A percentile compares a stretch with the other conserved stretches of the same genome.
Evolutionary conservation across 2,329 filamentous ascomycete species (phyloP).

Genomic region (Tolypocladium capitatum): DNA sequence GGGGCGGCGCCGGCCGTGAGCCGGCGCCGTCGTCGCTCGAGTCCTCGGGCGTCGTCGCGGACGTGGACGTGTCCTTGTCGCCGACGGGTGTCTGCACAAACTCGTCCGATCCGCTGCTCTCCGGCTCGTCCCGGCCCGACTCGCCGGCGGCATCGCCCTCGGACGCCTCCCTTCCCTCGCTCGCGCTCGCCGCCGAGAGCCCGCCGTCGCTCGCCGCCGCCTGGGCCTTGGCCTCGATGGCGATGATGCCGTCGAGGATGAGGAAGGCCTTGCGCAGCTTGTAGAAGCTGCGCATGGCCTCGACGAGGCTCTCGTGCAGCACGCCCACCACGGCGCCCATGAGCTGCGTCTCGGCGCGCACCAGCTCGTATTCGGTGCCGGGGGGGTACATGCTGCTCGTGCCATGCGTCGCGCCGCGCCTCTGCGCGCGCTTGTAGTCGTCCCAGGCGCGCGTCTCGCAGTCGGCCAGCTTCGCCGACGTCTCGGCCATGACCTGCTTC

Average conservation of each 20-base stretch:
- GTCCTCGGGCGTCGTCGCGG: slow-evolving; percentile 7
- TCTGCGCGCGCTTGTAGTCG: slow-evolving; percentile 64
- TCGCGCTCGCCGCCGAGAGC: neutral
- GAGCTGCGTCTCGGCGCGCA: slow-evolving; percentile 72
- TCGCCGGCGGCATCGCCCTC: slow-evolving; percentile 8
- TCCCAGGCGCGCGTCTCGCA: slow-evolving; percentile 66
- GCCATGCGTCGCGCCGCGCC: slow-evolving; percentile 31
- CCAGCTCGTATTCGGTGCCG: slow-evolving; percentile 76
- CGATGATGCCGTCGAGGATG: slow-evolving; percentile 65
- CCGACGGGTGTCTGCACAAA: slow-evolving; percentile 35
- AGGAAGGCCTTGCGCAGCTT: slow-evolving; percentile 82
- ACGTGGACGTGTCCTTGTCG: slow-evolving; percentile 8
- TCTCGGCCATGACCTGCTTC: slow-evolving; percentile 79
- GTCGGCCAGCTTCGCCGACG: slow-evolving; percentile 55
- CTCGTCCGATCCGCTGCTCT: slow-evolving; percentile 9
- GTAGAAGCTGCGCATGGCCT: slow-evolving; percentile 84
- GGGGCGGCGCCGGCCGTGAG: slow-evolving; percentile 6
- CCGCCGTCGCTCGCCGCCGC: slow-evolving; percentile 23
- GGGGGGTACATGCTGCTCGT: slow-evolving; percentile 53
- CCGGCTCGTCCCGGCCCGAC: slow-evolving; percentile 8
- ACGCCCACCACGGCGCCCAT: slow-evolving; percentile 84
- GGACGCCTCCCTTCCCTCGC: slow-evolving; percentile 8
- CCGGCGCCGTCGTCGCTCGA: slow-evolving; percentile 2
- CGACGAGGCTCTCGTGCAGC: slow-evolving; percentile 82
- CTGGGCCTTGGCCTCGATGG: slow-evolving; percentile 56